Evolutionary conservation across 176 grass and related monocot species (phyloP), one percentile per base, ranked within the genome.

Genomic region (Elymus sibiricus): DNA sequence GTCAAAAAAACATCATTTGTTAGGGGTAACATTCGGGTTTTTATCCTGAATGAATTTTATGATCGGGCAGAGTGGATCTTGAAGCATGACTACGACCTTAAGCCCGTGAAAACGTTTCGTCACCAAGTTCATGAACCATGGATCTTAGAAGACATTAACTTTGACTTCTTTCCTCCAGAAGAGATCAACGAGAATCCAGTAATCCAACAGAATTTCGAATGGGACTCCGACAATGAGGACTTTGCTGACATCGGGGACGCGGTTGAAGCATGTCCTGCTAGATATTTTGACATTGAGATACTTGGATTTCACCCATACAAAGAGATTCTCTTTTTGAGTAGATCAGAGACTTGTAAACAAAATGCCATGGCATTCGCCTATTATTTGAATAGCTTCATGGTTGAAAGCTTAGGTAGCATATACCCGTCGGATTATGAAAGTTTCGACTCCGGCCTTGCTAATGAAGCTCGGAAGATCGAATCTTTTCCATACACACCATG

Each of bases 231-330:
- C 19, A 24, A 53, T 0, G 66, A 60, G 0, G 21, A 55, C 22
- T 11, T 53, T 34, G 1, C 11, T 32, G 74, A 55, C 17, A 21
- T 22, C 9, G 5, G 1, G 44, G 26, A 38, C 0, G 1, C 9
- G 0, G 15, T 9, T 21, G 7, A 26, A 22, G 11, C 0, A 1
- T 1, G 2, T 6, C 27, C 9, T 7, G 0, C 1, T 3, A 4
- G 3, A 19, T 39, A 39, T 17, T 0, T 14, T 9, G n/a, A 75
- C 4, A 56, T 82, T 37, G 8, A 58, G 2, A 56, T 70, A 22
- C 80, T 70, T 16, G 80, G 65, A 71, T 82, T 82, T 71, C 80
- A 71, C 37, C 69, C 37, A 1, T 74, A 74, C 24, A n/a, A n/a
- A n/a, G n/a, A n/a, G n/a, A n/a, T n/a, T n/a, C n/a, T n/a, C n/a